phyloP scores from a whole-genome alignment of 1,139 yeast species.

The Saccharomyces hybrid region DNA sequence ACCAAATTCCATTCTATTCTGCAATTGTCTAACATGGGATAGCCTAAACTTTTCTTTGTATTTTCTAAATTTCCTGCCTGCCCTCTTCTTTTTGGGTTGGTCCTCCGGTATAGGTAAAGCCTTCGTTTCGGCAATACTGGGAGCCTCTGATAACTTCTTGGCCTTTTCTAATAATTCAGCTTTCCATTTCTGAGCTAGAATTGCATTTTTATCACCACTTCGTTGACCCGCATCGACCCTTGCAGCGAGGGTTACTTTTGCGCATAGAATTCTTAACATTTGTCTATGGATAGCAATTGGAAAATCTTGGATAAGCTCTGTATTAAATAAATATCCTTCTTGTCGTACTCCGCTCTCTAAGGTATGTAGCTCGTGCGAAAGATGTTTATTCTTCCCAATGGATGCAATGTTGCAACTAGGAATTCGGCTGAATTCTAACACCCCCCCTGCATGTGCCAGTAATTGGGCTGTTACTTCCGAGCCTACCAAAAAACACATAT shows the following conservation, averaged over 20 bases:
- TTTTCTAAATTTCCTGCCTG: conserved; percentile 75
- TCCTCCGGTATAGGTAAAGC: conserved; percentile 85
- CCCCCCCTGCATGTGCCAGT: conserved; percentile 63
- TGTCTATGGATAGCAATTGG: conserved; percentile 58
- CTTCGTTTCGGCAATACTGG: conserved; percentile 57
- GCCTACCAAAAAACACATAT: conserved; percentile 66
- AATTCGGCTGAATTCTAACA: conserved; percentile 56
- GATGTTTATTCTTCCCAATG: conserved; percentile 53
- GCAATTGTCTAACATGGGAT: conserved; percentile 77
- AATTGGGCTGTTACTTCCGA: conserved; percentile 69
- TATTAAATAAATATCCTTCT: conserved; percentile 56
- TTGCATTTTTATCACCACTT: conserved; percentile 39
- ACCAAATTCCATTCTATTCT: conserved; percentile 80
- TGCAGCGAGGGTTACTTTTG: conserved; percentile 75
- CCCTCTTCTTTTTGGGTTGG: conserved; percentile 71
- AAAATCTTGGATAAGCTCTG: conserved; percentile 44
- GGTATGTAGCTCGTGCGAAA: conserved; percentile 39
- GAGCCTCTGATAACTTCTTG: conserved; percentile 71
- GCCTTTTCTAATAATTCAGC: conserved; percentile 56
- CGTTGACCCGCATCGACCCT: conserved; percentile 50
- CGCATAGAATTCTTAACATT: conserved; percentile 74
- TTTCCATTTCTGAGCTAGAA: conserved; percentile 51
- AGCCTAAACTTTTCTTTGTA: conserved; percentile 72
- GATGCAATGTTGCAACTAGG: conserved; percentile 85
- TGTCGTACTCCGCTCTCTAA: conserved; percentile 46